Base-by-base conservation (phyloP, 2,329 filamentous ascomycete genomes). In the Pseudogymnoascus sp. region DNA sequence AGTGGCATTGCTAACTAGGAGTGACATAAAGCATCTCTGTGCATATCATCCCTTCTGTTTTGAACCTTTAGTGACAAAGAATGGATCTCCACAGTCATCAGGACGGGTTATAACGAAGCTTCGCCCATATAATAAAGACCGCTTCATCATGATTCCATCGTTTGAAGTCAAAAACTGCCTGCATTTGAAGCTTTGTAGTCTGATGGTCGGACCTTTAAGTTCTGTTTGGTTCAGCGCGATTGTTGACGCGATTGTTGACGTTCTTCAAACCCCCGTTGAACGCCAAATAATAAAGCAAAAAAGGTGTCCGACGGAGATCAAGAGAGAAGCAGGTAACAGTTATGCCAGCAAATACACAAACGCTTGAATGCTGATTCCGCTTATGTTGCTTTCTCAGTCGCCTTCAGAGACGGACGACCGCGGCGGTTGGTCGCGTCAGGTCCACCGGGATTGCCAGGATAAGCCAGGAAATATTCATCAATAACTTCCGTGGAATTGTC, bases 401-500 rank as follows among this genome's bases (percentile, higher is more conserved):
- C 9, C 21, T 26, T 46, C 42, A 46, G 13, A 46, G 42, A 15
- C 7, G 2, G 42, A n/a, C 42, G 5, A 13, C 44, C 44, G 23
- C 5, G 3, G 21, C 42, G 42, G 4, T n/a, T n/a, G 21, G 4
- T 2, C n/a, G 60, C 4, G 17, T 53, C 13, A 10, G 60, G 60
- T 11, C 60, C 60, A 10, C 60, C 60, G 19, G 60, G 33, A 7
- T 46, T 40, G 33, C 26, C n/a, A 26, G 60, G 60, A 31, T 62
- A 4, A 11, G 29, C 33, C 9, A 10, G 5, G 38, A 61, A 50
- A 53, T 56, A 62, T 29, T 50, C 23, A 31, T 35, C 21, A 29
- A 68, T 67, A 7, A 29, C 31, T 3, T 63, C 56, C 7, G 26
- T 17, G 1, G 63, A 46, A 40, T 68, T 67, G 7, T 29, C 26